These are phyloP conservation scores for Penicillium silybi DNA, from an alignment of 495 filamentous ascomycete genomes.

Conservation along the genomic window DNA sequence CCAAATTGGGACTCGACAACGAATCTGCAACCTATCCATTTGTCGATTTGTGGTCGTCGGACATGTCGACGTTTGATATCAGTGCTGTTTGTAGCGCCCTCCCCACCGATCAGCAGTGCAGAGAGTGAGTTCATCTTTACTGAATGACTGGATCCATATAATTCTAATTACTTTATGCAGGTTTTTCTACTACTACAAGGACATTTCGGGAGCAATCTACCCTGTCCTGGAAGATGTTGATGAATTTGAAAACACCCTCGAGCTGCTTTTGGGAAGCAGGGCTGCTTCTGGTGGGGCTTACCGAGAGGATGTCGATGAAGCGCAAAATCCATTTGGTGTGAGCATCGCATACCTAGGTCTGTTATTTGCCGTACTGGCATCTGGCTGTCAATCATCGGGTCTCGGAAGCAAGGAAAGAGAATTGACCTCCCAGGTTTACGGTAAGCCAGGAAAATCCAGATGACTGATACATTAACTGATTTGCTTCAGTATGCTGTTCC, in stretches of 20 bases:
- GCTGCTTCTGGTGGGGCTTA: slow-evolving; percentile 45
- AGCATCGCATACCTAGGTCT: slow-evolving; percentile 64
- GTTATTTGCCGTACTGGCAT: slow-evolving; percentile 74
- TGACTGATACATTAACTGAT: neutral
- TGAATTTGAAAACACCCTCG: slow-evolving; percentile 64
- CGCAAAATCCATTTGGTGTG: slow-evolving; percentile 51
- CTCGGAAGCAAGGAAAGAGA: slow-evolving; percentile 57
- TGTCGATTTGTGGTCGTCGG: slow-evolving; percentile 57
- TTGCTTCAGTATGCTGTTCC: slow-evolving; percentile 50
- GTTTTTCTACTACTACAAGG: slow-evolving; percentile 71
- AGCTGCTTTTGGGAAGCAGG: slow-evolving; percentile 64
- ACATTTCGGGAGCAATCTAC: slow-evolving; percentile 80
- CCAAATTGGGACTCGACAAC: slow-evolving; percentile 77
- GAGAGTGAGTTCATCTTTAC: slow-evolving; percentile 48
- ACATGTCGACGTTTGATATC: slow-evolving; percentile 67
- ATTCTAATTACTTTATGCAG: slow-evolving; percentile 30
- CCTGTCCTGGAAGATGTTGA: slow-evolving; percentile 71
- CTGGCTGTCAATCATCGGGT: slow-evolving; percentile 76
- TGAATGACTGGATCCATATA: neutral
- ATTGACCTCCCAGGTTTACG: slow-evolving; percentile 56
- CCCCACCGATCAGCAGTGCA: slow-evolving; percentile 60
- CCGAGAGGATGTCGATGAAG: slow-evolving; percentile 31
- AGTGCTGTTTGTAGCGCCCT: slow-evolving; percentile 69
- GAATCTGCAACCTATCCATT: slow-evolving; percentile 80
- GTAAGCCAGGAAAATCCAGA: slow-evolving; percentile 19